Percentiles rank a stretch among this genome's conserved stretches.
These are phyloP conservation scores for Myriosclerotinia curreyana DNA, from an alignment of 2,329 filamentous ascomycete genomes.

Conservation along the genomic window DNA sequence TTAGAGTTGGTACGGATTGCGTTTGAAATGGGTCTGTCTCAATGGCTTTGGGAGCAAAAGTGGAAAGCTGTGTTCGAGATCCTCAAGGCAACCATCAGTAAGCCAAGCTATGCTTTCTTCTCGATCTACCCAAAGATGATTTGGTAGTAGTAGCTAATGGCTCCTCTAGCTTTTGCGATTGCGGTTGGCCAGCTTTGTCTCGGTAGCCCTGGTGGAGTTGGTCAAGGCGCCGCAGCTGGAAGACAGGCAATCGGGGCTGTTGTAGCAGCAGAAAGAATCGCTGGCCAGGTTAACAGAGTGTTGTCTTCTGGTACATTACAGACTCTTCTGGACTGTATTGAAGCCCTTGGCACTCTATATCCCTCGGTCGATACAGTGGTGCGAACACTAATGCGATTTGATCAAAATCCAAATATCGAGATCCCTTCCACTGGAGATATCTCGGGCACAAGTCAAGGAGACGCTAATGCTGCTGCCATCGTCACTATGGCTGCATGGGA, in stretches of 20 bases:
- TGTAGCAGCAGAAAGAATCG: not conserved
- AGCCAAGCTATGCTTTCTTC: not conserved
- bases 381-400: not conserved
- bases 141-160: not conserved
- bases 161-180: slow-evolving; percentile 3
- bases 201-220: slow-evolving; percentile 4
- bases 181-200: slow-evolving; percentile 14
- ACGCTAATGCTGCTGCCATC: slow-evolving; percentile 2
- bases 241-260: slow-evolving; percentile 14
- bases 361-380: slow-evolving; percentile 4
- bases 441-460: slow-evolving; percentile 2
- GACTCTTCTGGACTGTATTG: slow-evolving; percentile 5
- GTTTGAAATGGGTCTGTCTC: not conserved
- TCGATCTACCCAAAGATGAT: not conserved
- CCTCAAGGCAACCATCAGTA: slow-evolving; percentile 8
- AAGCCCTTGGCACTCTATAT: slow-evolving; percentile 11
- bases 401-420: slow-evolving; percentile 1
- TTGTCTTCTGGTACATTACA: slow-evolving; percentile 16
- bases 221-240: not conserved
- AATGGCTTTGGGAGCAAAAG: not conserved
- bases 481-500: slow-evolving; percentile 15
- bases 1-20: not conserved
- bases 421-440: slow-evolving; percentile 11
- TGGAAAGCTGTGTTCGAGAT: slow-evolving; percentile 6
- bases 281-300: not conserved